Base-by-base conservation (phyloP, 345 rosid genomes). In the Populus euphratica region DNA sequence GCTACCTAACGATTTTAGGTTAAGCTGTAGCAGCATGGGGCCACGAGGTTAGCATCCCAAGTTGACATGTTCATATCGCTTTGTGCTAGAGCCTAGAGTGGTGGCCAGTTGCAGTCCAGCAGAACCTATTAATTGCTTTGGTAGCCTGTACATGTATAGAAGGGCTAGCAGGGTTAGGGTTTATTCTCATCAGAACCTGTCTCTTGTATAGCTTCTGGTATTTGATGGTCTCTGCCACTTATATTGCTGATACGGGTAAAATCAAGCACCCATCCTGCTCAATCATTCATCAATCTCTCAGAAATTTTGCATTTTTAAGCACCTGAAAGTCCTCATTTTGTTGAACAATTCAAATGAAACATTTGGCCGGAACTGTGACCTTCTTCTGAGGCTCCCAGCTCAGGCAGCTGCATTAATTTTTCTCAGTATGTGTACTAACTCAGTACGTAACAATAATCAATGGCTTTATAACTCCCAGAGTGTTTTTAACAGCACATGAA, bases 81-180 rank as follows among this genome's bases (percentile, higher is more conserved):
- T 72, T 78, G 47, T 49, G 73, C 73, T 35, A 6, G 43, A 72
- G 52, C 49, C 73, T 41, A 2, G 43, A 75, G 44, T 39, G 74
- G 79, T 78, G 71, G 70, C 67, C 82, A 61, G 73, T 64, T 73
- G 73, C 81, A 78, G 74, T 75, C 78, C 81, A 73, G 80, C 84
- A 78, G 71, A 83, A 74, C 83, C 85, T 82, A 78, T 44, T 44
- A 44, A 44, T 75, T 68, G 70, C 74, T 83, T 49, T 61, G 43
- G 44, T 75, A 61, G 72, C 49, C 68, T 69, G 52, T 69, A 33
- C 29, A 29, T 68, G 54, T 8, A 31, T 25, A 2, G 6, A 67
- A 64, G 81, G 81, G 73, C 71, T 83, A 83, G 85, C 76, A 80
- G 82, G 70, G 70, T 49, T 72, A 38, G 63, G 43, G 50, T 66